phyloP scores from a whole-genome alignment of 345 rosid genomes.

The Pugionium dolabratum region DNA sequence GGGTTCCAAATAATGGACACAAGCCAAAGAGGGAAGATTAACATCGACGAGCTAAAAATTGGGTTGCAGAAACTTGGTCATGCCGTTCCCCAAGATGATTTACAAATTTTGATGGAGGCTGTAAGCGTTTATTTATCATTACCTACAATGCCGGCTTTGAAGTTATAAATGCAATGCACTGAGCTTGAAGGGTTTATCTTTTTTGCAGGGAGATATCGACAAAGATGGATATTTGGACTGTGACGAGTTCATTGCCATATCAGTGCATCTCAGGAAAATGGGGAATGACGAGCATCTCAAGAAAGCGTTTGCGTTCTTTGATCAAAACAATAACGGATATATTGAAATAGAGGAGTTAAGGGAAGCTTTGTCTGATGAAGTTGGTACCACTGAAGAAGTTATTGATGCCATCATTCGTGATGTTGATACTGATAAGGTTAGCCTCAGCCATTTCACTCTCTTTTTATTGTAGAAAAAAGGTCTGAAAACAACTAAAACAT shows the following conservation, averaged over 20 bases:
- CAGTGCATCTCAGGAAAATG: slow-evolving; percentile 91
- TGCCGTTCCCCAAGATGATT: slow-evolving; percentile 67
- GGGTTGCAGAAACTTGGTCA: slow-evolving; percentile 90
- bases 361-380: slow-evolving; percentile 68
- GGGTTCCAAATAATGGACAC: slow-evolving; percentile 86
- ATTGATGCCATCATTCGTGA: slow-evolving; percentile 83
- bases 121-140: slow-evolving; percentile 49
- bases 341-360: slow-evolving; percentile 89
- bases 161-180: slow-evolving; percentile 2
- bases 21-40: slow-evolving; percentile 74
- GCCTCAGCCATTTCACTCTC: not conserved
- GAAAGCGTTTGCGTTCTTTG: slow-evolving; percentile 87
- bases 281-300: slow-evolving; percentile 82
- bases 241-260: slow-evolving; percentile 83
- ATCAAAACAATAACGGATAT: slow-evolving; percentile 67
- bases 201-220: slow-evolving; percentile 80
- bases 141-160: not conserved
- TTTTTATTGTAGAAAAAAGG: not conserved
- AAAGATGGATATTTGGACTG: slow-evolving; percentile 76
- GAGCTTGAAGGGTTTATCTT: slow-evolving; percentile 40
- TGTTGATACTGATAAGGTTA: slow-evolving; percentile 93
- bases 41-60: slow-evolving; percentile 69
- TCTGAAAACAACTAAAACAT: slow-evolving; percentile 2
- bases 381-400: slow-evolving; percentile 75
- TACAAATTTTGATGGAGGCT: slow-evolving; percentile 94